phyloP scores from a whole-genome alignment of 345 rosid genomes.

The Hibiscus trionum region DNA sequence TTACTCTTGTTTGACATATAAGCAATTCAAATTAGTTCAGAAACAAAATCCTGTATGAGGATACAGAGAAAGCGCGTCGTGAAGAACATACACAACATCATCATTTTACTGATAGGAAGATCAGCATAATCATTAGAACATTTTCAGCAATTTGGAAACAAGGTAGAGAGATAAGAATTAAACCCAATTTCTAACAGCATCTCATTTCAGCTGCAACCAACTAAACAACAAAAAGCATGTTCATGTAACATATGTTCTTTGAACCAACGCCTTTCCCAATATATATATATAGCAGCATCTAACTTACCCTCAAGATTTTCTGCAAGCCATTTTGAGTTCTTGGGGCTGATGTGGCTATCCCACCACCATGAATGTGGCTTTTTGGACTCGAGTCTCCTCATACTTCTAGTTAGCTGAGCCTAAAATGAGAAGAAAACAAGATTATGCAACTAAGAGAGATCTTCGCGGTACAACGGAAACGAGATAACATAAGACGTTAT shows the following conservation, averaged over 20 bases:
- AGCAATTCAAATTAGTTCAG: conserved; percentile 1
- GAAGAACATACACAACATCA: not conserved
- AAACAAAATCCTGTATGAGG: not conserved
- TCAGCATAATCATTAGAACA: not conserved
- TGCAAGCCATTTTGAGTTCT: conserved; percentile 40
- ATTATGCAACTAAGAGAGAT: not conserved
- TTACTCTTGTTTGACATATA: conserved; percentile 12
- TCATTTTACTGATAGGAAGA: not conserved
- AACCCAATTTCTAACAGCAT: not conserved
- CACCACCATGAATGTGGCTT: conserved; percentile 20
- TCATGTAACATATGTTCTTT: not conserved
- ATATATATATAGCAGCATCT: not conserved
- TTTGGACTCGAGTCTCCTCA: conserved; percentile 12
- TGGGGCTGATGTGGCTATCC: conserved; percentile 32
- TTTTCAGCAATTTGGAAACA: not conserved
- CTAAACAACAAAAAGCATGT: not conserved
- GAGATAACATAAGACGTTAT: too few relatives aligned
- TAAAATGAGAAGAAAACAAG: not conserved
- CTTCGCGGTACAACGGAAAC: not conserved
- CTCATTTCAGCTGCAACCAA: not conserved
- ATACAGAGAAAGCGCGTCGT: not conserved
- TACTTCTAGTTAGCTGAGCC: not conserved
- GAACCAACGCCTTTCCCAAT: not conserved
- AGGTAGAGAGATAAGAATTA: not conserved
- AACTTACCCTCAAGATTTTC: conserved; percentile 43